Conservation (phyloP, 192 early-diverging fungal genomes). For the Coemansia sp. region DNA sequence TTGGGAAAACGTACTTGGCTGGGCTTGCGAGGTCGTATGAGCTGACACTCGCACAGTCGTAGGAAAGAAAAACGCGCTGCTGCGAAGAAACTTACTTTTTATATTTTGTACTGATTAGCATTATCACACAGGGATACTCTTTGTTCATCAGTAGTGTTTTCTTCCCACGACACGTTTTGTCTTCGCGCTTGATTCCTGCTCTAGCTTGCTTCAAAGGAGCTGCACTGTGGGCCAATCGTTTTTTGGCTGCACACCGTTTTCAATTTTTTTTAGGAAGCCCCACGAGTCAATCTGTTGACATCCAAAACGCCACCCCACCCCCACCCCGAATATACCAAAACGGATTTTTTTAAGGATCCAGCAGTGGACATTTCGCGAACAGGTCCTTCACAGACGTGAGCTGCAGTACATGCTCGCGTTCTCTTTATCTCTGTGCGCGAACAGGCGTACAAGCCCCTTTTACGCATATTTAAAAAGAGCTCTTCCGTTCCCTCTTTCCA, state of each 20-base stretch:
- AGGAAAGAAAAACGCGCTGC: background rate
- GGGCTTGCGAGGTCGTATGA: conserved; percentile 22
- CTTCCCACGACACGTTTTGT: background rate
- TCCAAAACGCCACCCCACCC: background rate
- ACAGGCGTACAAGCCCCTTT: background rate
- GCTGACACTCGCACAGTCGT: conserved; percentile 7
- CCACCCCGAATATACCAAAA: background rate
- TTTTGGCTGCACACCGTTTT: background rate
- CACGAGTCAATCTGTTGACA: background rate
- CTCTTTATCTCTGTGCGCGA: background rate
- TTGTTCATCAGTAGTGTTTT: background rate
- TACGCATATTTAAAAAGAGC: background rate
- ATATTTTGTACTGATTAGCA: too few relatives aligned
- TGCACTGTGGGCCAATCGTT: conserved; percentile 20
- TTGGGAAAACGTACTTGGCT: conserved; percentile 32
- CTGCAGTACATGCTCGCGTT: background rate
- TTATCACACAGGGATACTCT: background rate
- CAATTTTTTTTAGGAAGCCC: background rate
- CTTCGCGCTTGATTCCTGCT: background rate
- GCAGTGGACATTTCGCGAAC: background rate
- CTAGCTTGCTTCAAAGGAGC: background rate
- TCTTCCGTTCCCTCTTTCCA: too few relatives aligned
- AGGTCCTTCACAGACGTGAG: background rate
- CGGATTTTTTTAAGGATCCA: background rate
- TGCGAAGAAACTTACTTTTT: background rate